Evolutionary conservation across 108 stramenopile species (phyloP), one percentile per base, ranked within the genome.

Genomic region (Conticribra guillardii): DNA sequence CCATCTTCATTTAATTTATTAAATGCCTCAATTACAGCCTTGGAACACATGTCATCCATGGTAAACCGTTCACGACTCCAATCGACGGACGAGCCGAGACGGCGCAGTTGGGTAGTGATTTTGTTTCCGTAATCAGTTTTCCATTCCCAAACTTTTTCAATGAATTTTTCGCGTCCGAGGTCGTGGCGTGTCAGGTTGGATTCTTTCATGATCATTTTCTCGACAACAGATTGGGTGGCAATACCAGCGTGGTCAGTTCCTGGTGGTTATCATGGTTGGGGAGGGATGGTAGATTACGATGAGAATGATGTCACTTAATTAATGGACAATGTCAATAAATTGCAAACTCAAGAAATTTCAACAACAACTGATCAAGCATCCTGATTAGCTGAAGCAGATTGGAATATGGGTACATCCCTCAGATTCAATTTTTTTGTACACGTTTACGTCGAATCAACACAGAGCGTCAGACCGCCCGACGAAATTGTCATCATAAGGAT

Each of bases 171-270:
- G 37, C 99, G 89, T 14, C 99, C 99, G 44, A 99, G 86, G 67
- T 98, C 97, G 71, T 99, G 99, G 26, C 96, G 93, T n/a, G 74
- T 93, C 55, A 94, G 65, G 23, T 88, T 87, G 60, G 89, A 76
- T 59, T 93, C 90, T 80, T 97, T 98, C 85, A 92, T 90, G 48
- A 99, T 88, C 91, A 90, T 93, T 81, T 97, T 98, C 84, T 99
- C 99, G 0, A 99, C 99, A 8, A 99, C 97, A 26, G 93, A 91
- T 81, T 99, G 99, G 33, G 99, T 99, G 62, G 99, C 99, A 71
- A 99, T 99, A 33, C 99, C 99, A 17, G 99, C 99, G 72, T 99
- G 99, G 72, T 99, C 99, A 22, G 96, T 98, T 67, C 99, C 96
- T 44, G 33, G n/a, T n/a, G 11, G 37, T 45, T 18, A 54, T 7